Conservation (phyloP, 106 monocot genomes). For the Xerophyta viscosa region DNA sequence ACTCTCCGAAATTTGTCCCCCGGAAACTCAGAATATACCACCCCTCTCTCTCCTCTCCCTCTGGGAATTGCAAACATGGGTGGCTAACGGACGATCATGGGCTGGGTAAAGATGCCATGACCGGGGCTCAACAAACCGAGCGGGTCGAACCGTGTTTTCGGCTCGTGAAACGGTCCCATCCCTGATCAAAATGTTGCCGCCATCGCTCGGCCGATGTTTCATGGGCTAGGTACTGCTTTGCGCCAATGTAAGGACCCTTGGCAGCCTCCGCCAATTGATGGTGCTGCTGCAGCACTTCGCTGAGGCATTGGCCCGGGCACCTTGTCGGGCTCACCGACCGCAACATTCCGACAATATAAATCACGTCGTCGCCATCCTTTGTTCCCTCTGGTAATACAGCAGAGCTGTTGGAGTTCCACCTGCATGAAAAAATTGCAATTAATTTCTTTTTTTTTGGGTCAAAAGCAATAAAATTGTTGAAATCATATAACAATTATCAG, state of each 20-base stretch:
- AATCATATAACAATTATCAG: too few relatives aligned
- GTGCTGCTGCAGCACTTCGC: conserved; percentile 29
- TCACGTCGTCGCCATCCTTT: conserved; percentile 16
- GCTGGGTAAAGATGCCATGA: conserved; percentile 52
- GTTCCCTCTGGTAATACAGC: conserved; percentile 48
- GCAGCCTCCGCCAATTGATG: conserved; percentile 26
- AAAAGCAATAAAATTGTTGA: too few relatives aligned
- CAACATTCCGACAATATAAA: conserved; percentile 66
- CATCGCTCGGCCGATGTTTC: conserved; percentile 25
- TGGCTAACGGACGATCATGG: background rate
- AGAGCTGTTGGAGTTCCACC: conserved; percentile 72
- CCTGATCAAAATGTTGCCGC: conserved; percentile 49
- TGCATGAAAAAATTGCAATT: conserved; percentile 24
- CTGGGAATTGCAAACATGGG: too few relatives aligned
- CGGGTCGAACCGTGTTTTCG: conserved; percentile 62
- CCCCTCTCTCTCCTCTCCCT: too few relatives aligned
- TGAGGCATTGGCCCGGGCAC: conserved; percentile 30
- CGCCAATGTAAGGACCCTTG: conserved; percentile 21
- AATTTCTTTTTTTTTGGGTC: too few relatives aligned
- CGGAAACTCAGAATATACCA: too few relatives aligned
- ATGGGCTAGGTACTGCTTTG: conserved; percentile 71
- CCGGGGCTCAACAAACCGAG: conserved; percentile 49
- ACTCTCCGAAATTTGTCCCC: too few relatives aligned
- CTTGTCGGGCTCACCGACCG: conserved; percentile 31
- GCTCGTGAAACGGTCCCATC: conserved; percentile 44